Base-by-base conservation (phyloP, 768 basidiomycete genomes). In the Exidia glandulosa region DNA sequence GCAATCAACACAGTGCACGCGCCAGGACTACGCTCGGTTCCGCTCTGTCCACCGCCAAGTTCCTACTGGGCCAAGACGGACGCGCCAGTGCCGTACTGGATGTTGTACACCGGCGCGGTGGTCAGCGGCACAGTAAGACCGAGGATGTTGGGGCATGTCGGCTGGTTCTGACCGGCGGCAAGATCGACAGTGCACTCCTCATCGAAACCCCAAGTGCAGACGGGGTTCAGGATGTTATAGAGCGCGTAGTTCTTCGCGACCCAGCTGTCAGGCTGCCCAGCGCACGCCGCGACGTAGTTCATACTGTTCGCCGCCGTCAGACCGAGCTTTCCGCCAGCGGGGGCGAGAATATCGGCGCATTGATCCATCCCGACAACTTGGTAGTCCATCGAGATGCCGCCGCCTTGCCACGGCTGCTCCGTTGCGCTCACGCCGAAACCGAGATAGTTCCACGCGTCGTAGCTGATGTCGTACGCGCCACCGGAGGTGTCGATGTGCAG, bases 381-480 rank as follows among this genome's bases (percentile, higher is more conserved):
- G 50, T 54, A 54, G 50, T 54, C 30, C 50, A 54, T 54, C 27
- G 25, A 13, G 50, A 54, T 31, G 50, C 50, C 50, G 14, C 50
- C 50, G 50, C 50, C 50, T 27, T 54, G 50, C 50, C 30, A 31
- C 25, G 50, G 50, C 27, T 54, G 25, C 27, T 23, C 25, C 25
- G 14, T 14, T 25, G 50, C 50, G 50, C 30, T 27, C 12, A 29
- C 50, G 30, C 50, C 50, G 50, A 54, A 54, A 27, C 27, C 30
- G 27, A 54, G 30, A 14, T 31, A 54, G 50, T 54, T 54, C 50
- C 50, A 54, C 50, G 50, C 30, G 27, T 54, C 27, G 50, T 54
- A 54, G 50, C 50, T 54, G 50, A 54, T 54, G 30, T 54, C 50
- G 50, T 54, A 54, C 50, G 50, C 50, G 25, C 50, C 50, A 25